These are phyloP conservation scores for Xylaria sp. DNA, from an alignment of 2,329 filamentous ascomycete genomes.

Conservation along the genomic window DNA sequence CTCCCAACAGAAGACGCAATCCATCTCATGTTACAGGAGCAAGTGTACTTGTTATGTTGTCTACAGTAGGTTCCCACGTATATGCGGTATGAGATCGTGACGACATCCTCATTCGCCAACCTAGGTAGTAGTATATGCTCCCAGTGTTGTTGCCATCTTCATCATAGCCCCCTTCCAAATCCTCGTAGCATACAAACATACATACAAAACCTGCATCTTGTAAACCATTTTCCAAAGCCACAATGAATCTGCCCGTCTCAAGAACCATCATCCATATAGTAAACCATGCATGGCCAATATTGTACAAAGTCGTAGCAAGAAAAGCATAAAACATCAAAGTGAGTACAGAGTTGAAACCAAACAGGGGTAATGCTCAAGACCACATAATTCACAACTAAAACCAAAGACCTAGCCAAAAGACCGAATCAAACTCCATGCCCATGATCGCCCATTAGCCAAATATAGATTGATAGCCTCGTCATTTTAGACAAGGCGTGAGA, in stretches of 20 bases:
- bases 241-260: constrained; percentile 8
- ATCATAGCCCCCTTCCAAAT: constrained; percentile 2
- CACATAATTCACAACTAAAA: neutral
- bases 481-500: constrained; percentile 23
- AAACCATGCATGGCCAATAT: constrained; percentile 26
- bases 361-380: constrained; percentile 10
- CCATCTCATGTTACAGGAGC: neutral
- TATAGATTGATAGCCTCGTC: constrained; percentile 14
- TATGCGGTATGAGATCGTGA: constrained; percentile 15
- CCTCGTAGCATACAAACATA: constrained; percentile 20
- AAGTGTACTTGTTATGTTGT: neutral
- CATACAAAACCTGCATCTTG: constrained; percentile 23
- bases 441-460: constrained; percentile 21
- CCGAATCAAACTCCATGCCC: constrained; percentile 21
- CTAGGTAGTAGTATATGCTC: constrained; percentile 23
- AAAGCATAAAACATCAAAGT: constrained; percentile 10
- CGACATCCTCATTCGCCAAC: constrained; percentile 16
- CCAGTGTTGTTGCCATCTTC: constrained; percentile 10
- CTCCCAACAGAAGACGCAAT: neutral
- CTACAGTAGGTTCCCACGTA: neutral
- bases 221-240: constrained; percentile 22
- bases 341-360: constrained; percentile 4
- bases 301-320: constrained; percentile 25
- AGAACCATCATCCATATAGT: constrained; percentile 26
- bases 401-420: neutral